These are phyloP conservation scores for Stagonosporopsis vannaccii DNA, from an alignment of 2,329 filamentous ascomycete species.

Conservation along the genomic window DNA sequence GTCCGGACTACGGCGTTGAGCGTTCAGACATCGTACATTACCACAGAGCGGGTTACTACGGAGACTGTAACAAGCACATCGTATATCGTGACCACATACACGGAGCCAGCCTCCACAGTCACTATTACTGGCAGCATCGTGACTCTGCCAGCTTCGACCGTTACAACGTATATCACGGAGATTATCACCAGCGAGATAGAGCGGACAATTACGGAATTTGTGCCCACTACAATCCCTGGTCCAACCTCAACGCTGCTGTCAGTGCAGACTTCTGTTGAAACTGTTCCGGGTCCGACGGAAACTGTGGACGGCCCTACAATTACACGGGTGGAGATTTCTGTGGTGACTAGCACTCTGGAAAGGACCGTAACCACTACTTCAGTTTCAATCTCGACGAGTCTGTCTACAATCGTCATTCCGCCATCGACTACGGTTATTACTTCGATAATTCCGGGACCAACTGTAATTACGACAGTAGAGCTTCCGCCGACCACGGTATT, in stretches of 20 bases:
- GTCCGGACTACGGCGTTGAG: background rate
- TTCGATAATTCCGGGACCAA: constrained; percentile 25
- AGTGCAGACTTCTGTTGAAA: background rate
- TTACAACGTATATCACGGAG: constrained; percentile 4
- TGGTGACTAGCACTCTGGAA: constrained; percentile 10
- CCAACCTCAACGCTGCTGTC: background rate
- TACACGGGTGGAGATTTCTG: constrained; percentile 12
- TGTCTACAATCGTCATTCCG: constrained; percentile 9
- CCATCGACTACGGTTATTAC: constrained; percentile 25
- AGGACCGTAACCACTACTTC: constrained; percentile 5
- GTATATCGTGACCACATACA: constrained; percentile 1
- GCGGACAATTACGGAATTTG: background rate
- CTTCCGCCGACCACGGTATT: constrained; percentile 14
- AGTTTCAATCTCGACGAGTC: background rate
- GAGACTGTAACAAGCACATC: constrained; percentile 3
- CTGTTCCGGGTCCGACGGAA: constrained; percentile 8
- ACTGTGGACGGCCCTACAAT: constrained; percentile 6
- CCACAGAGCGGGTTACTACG: constrained; percentile 10
- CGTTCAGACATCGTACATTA: background rate
- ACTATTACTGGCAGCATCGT: constrained; percentile 4
- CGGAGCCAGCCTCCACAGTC: constrained; percentile 4
- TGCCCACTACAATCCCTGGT: background rate
- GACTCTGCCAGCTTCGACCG: constrained; percentile 1
- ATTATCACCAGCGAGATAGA: background rate
- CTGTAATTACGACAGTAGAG: constrained; percentile 23